Evolutionary conservation across 1,139 yeast species (phyloP), one percentile per base, ranked within the genome.

Genomic region (Yamadazyma triangularis): DNA sequence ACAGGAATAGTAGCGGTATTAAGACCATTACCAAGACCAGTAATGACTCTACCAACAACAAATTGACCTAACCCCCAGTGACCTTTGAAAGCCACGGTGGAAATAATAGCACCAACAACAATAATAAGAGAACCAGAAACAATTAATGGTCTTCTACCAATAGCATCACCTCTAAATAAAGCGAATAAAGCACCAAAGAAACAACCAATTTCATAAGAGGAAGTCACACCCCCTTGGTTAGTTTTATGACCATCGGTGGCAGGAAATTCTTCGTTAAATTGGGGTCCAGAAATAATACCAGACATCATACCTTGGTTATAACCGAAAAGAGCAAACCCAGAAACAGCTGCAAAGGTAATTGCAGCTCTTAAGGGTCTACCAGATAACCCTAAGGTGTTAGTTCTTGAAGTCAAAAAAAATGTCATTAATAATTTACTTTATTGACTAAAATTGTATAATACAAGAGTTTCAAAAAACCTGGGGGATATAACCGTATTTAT

Each of bases 261-360:
- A 4, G 85, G 84, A 52, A 79, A 79, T 33, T 70, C 79, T 11
- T 56, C 41, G 45, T 70, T 69, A 49, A 82, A 82, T 42, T 76
- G 71, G 0, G 58, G 60, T 32, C 82, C 82, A 14, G 83, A 73
- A 41, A 81, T 77, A 33, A 79, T 59, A 48, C 86, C 84, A 6
- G 83, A 73, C 85, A 81, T 78, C 34, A 83, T 70, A 49, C 93
- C 93, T 56, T 83, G 91, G 53, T 83, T 89, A 48, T 81, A 82
- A 36, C 94, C 93, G 48, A 83, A 83, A 31, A 64, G 55, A 15
- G 83, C 71, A 53, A 83, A 83, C 9, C 86, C 88, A 26, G 73
- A 66, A 28, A 77, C 78, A 28, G 88, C 78, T 24, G 74, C 60
- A 15, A 66, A 38, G 0, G 88, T 78, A 38, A 81, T 64, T 13